Percentiles rank a stretch among this genome's conserved stretches.
phyloP scores from a whole-genome alignment of 1,284 basidiomycete genomes.

The Ceratobasidium papillatum region DNA sequence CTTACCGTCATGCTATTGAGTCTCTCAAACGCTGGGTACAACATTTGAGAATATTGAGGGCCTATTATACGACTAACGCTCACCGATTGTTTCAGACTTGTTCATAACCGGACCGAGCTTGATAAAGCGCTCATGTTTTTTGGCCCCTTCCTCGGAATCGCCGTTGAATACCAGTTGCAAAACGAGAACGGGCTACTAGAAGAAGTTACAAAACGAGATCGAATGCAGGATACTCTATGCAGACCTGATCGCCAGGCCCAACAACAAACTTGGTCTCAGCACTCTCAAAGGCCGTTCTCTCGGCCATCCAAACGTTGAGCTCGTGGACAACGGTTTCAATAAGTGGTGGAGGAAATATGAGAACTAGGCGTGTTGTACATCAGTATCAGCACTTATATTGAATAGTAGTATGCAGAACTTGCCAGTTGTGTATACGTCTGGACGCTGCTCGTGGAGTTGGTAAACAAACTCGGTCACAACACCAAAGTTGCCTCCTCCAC shows the following conservation, averaged over 20 bases:
- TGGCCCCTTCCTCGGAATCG: constrained; percentile 20
- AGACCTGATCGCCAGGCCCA: too few species aligned
- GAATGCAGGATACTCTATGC: too few species aligned
- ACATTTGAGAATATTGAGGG: too few species aligned
- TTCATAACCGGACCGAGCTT: constrained; percentile 18
- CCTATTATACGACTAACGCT: neutral
- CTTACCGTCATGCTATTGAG: neutral
- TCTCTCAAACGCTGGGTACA: neutral
- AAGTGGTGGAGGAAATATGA: constrained; percentile 17
- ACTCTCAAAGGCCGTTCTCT: neutral
- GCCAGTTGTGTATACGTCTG: constrained; percentile 13
- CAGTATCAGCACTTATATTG: neutral
- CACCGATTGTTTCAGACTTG: neutral
- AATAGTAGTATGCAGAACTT: neutral
- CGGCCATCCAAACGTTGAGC: constrained; percentile 24
- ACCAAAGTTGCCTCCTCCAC: constrained; percentile 46
- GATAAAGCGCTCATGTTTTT: constrained; percentile 20
- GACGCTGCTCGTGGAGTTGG: constrained; percentile 38
- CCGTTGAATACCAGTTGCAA: constrained; percentile 26
- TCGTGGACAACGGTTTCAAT: constrained; percentile 3
- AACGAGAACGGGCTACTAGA: constrained; percentile 2
- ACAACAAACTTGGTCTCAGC: too few species aligned
- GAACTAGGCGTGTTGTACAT: too few species aligned
- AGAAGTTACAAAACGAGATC: neutral
- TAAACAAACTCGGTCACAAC: constrained; percentile 42